A percentile compares a stretch with the other conserved stretches of the same genome.
phyloP scores from a whole-genome alignment of 2,329 filamentous ascomycete genomes.

The Ramularia endophylla region DNA sequence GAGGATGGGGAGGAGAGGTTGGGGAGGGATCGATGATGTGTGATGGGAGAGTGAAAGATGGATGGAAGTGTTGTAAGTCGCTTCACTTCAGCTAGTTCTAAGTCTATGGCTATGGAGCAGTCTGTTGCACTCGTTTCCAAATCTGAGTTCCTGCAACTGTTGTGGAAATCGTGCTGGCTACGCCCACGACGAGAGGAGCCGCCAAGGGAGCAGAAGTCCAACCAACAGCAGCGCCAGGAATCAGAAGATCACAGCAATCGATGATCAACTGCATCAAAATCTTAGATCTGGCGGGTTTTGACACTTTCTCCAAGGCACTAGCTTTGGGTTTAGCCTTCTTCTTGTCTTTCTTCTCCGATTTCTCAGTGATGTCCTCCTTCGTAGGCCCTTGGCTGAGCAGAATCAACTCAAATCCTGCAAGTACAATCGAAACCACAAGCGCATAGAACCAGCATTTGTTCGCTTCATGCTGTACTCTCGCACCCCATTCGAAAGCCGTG shows the following conservation, averaged over 20 bases:
- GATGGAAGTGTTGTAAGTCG: neutral
- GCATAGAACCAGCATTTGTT: conserved; percentile 66
- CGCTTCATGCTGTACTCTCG: conserved; percentile 51
- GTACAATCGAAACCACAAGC: conserved; percentile 46
- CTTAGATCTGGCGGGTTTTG: too few relatives aligned
- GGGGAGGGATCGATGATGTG: conserved; percentile 50
- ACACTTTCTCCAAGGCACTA: too few relatives aligned
- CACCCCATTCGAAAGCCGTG: conserved; percentile 39
- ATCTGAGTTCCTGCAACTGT: conserved; percentile 55
- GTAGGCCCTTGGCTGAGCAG: neutral
- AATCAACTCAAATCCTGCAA: conserved; percentile 40
- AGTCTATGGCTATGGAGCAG: too few relatives aligned
- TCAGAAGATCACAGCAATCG: conserved; percentile 56
- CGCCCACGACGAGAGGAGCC: conserved; percentile 48
- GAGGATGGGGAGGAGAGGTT: conserved; percentile 69
- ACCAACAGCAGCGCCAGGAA: conserved; percentile 56
- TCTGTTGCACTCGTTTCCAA: conserved; percentile 42
- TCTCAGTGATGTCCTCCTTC: neutral
- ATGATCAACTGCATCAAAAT: conserved; percentile 38
- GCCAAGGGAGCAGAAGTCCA: conserved; percentile 46
- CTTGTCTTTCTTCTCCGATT: neutral
- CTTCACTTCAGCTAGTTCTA: neutral
- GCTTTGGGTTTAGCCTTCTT: neutral
- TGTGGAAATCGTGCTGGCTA: conserved; percentile 57
- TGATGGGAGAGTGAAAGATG: neutral